phyloP scores from a whole-genome alignment of 2,329 filamentous ascomycete species.

The Zymoseptoria pseudotritici region DNA sequence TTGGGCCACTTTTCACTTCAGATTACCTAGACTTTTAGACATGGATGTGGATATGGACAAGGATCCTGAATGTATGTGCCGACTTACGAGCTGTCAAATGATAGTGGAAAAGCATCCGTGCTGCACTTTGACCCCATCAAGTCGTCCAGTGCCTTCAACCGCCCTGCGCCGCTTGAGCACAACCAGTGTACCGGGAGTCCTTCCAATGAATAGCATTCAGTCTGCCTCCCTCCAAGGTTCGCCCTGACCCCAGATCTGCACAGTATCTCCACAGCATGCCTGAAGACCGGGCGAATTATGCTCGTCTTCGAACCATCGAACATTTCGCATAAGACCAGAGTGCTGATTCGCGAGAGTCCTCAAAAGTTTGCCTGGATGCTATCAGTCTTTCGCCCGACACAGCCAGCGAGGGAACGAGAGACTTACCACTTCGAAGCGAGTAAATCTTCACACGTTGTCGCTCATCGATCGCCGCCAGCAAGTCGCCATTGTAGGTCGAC shows the following conservation, averaged over 20 bases:
- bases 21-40: background rate
- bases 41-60: background rate
- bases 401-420: constrained; percentile 11
- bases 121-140: too few relatives aligned
- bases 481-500: constrained; percentile 1
- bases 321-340: background rate
- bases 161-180: too few relatives aligned
- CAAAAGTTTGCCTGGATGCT: background rate
- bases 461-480: constrained; percentile 18
- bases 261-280: background rate
- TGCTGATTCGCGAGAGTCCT: background rate
- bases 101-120: background rate
- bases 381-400: background rate
- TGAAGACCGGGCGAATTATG: background rate
- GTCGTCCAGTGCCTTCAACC: too few relatives aligned
- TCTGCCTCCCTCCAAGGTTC: too few relatives aligned
- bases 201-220: too few relatives aligned
- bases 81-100: background rate
- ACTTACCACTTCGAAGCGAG: constrained; percentile 14
- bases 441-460: constrained; percentile 19
- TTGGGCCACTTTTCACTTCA: background rate
- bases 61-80: background rate
- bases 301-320: background rate
- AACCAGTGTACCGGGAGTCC: too few relatives aligned
- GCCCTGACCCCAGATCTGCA: background rate